Percentiles rank a stretch among this genome's conserved stretches.
Evolutionary conservation across 108 stramenopile species (phyloP).

Genomic region (Nitzschia sp.): DNA sequence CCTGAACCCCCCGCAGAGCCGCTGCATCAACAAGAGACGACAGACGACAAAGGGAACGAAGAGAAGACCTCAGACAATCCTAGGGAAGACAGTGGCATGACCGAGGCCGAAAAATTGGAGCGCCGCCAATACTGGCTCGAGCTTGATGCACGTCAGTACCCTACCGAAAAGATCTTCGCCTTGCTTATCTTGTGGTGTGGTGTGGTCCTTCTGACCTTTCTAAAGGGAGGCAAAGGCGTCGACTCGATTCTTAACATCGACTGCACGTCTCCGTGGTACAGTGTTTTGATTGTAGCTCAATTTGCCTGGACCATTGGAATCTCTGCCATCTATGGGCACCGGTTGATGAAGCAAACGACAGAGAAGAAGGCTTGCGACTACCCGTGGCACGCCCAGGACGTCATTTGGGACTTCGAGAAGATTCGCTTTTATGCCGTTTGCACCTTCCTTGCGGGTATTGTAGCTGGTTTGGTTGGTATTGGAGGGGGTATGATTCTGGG

Average conservation of each 20-base stretch:
- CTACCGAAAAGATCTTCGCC: constrained; percentile 53
- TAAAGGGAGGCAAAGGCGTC: constrained; percentile 73
- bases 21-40: background rate
- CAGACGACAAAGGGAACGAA: no score
- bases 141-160: constrained; percentile 57
- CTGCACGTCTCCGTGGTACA: constrained; percentile 57
- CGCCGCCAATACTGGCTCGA: constrained; percentile 40
- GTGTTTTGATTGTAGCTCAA: constrained; percentile 52
- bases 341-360: constrained; percentile 40
- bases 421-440: constrained; percentile 53
- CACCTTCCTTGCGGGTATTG: constrained; percentile 66
- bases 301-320: constrained; percentile 70
- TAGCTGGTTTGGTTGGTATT: constrained; percentile 76
- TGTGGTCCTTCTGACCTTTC: constrained; percentile 53
- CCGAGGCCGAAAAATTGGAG: background rate
- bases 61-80: background rate
- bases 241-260: constrained; percentile 59
- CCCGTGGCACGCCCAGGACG: constrained; percentile 57
- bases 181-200: constrained; percentile 55
- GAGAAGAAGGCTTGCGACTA: constrained; percentile 44
- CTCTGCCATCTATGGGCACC: constrained; percentile 44
- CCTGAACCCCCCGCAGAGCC: background rate
- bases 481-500: constrained; percentile 81
- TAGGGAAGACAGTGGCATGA: no score
- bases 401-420: constrained; percentile 54